These are phyloP conservation scores for Lignosus rhinocerotis DNA, from an alignment of 1,284 basidiomycete species.

Conservation along the genomic window DNA sequence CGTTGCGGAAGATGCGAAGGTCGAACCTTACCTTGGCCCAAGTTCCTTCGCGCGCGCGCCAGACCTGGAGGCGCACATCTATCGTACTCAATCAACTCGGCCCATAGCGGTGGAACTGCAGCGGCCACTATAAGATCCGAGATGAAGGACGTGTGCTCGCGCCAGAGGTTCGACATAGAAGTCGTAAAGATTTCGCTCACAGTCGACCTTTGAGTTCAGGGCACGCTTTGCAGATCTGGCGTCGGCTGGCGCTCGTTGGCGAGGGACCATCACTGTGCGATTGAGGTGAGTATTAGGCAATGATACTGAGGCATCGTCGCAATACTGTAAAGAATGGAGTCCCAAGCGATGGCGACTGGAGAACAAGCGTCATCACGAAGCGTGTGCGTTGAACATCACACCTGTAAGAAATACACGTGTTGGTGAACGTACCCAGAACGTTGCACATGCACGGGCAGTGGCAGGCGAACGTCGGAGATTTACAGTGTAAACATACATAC, in stretches of 20 bases:
- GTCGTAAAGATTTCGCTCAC: conserved; percentile 12
- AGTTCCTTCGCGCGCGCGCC: not conserved
- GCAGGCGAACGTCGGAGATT: conserved; percentile 5
- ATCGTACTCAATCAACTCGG: conserved; percentile 14
- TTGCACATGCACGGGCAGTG: conserved; percentile 1
- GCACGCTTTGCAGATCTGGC: conserved; percentile 6
- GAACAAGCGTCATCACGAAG: conserved; percentile 11
- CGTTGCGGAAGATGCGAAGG: conserved; percentile 1
- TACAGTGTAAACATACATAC: conserved; percentile 1
- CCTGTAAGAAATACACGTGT: conserved; percentile 13
- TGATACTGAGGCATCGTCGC: not conserved
- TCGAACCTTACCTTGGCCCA: conserved; percentile 12
- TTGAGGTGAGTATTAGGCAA: not conserved
- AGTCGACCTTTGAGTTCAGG: conserved; percentile 7
- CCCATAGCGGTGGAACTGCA: conserved; percentile 14
- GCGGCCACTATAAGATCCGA: conserved; percentile 21
- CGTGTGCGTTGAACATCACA: conserved; percentile 7
- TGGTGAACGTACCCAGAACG: conserved; percentile 5
- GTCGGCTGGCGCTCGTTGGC: conserved; percentile 1
- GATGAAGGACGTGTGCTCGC: conserved; percentile 21
- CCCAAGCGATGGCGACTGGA: not conserved
- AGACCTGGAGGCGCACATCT: conserved; percentile 2
- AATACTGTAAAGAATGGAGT: not conserved
- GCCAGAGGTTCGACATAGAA: conserved; percentile 3
- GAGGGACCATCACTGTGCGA: not conserved